phyloP scores from a whole-genome alignment of 2,329 filamentous ascomycete genomes.

The Dactylellina leptospora region DNA sequence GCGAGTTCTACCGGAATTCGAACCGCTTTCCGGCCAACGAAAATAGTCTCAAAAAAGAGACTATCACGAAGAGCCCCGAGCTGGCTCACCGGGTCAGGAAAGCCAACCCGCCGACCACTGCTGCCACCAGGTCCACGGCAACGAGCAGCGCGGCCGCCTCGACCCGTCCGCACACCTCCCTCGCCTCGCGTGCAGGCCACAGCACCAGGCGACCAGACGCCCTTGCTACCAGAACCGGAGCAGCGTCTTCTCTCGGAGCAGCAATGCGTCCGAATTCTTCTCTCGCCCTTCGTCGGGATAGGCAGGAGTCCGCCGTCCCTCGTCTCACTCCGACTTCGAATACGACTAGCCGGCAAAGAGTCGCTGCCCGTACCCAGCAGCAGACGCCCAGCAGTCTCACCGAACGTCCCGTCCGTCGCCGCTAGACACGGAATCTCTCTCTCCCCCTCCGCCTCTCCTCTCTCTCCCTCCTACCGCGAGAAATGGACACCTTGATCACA shows the following conservation, averaged over 20 bases:
- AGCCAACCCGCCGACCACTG: not conserved
- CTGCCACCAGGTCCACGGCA: not conserved
- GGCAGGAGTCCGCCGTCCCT: not conserved
- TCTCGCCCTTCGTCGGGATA: not conserved
- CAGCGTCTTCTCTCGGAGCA: not conserved
- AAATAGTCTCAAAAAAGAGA: not conserved
- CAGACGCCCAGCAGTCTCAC: not conserved
- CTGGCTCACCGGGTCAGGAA: no score
- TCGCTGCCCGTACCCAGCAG: not conserved
- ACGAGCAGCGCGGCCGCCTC: not conserved
- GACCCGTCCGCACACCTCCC: not conserved
- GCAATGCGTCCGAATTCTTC: constrained; percentile 5
- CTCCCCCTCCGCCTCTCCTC: not conserved
- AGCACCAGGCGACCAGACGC: not conserved
- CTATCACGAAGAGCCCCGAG: not conserved
- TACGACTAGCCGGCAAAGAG: no score
- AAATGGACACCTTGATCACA: no score
- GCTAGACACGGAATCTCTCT: not conserved
- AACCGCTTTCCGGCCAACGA: not conserved
- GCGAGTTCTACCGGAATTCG: not conserved
- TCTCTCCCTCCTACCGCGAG: not conserved
- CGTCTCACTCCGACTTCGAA: not conserved
- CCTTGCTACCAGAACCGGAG: no score
- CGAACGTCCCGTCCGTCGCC: not conserved
- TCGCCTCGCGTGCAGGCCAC: not conserved